Conservation (phyloP, 768 basidiomycete species). For the Termitomyces eurrhizus region DNA sequence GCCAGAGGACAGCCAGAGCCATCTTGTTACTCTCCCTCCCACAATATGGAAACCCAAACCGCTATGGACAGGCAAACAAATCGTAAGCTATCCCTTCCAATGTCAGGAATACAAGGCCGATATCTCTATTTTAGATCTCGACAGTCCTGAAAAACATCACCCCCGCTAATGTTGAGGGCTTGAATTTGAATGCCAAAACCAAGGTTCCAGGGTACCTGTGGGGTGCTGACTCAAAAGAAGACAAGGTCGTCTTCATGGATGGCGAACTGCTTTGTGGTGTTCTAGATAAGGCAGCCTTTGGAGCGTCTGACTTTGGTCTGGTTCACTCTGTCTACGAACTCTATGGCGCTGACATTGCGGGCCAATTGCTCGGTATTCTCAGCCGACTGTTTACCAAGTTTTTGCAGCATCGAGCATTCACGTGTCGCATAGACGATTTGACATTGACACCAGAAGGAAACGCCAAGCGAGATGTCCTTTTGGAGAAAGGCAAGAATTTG, state of each 20-base stretch:
- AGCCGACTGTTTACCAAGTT: conserved; percentile 96
- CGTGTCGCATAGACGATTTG: conserved; percentile 98
- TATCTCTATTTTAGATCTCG: conserved; percentile 60
- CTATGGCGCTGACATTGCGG: conserved; percentile 87
- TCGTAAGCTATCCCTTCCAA: conserved; percentile 50
- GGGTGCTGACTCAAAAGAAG: conserved; percentile 79
- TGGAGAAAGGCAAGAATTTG: conserved; percentile 62
- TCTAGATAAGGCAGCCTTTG: conserved; percentile 96
- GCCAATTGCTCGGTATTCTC: conserved; percentile 87
- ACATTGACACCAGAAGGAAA: conserved; percentile 85
- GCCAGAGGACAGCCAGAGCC: conserved; percentile 77
- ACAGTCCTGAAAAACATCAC: conserved; percentile 92
- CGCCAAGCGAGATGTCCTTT: conserved; percentile 56
- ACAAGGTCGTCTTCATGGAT: conserved; percentile 84
- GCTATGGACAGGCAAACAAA: conserved; percentile 97
- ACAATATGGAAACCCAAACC: conserved; percentile 88
- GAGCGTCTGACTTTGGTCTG: conserved; percentile 92
- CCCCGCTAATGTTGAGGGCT: conserved; percentile 69
- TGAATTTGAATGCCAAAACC: conserved; percentile 82
- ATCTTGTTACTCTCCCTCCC: conserved; percentile 81
- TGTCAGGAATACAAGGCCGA: conserved; percentile 3
- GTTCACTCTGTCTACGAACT: conserved; percentile 97
- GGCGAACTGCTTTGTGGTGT: conserved; percentile 93
- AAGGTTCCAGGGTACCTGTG: conserved; percentile 88
- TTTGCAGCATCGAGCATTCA: conserved; percentile 94